Evolutionary conservation across 768 basidiomycete genomes (phyloP), one percentile per base, ranked within the genome.

Genomic region (Pleurotus djamor): DNA sequence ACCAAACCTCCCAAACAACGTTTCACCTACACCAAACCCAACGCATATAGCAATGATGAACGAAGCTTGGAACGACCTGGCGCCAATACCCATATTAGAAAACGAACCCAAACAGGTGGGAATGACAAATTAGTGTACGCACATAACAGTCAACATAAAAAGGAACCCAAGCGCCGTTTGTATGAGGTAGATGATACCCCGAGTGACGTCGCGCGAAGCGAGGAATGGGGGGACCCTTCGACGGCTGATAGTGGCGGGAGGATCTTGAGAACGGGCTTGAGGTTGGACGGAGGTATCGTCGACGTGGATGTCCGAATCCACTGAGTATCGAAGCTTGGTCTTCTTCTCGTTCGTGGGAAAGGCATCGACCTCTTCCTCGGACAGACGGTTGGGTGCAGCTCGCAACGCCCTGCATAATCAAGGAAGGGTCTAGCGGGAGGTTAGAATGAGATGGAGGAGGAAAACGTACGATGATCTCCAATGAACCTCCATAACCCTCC

Each of bases 61-160:
- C 21, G 21, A 28, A 28, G 21, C 21, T 28, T 28, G 21, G 21
- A 28, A 28, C 21, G 21, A 28, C 21, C 21, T 28, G 3, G n/a
- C n/a, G n/a, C n/a, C n/a, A n/a, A n/a, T 28, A 3, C 21, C 21
- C 21, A 28, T 28, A 28, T 28, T 28, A 28, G 21, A 1, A 28
- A 1, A 3, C 21, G 21, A 28, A 28, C 21, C 21, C 21, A 28
- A 1, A 28, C 21, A n/a, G n/a, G 21, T 28, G 3, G 21, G 10
- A 48, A 48, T n/a, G n/a, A n/a, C n/a, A n/a, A n/a, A n/a, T n/a
- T n/a, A 37, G 35, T 55, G 50, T 38, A 34, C 49, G 43, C 61
- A 90, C 89, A 92, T 92, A 59, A 89, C 76, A 0, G 78, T 77
- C 58, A 92, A 71, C 94, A 95, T 94, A 67, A 94, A 80, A 10